A percentile compares a stretch with the other conserved stretches of the same genome.
Evolutionary conservation across 2,329 filamentous ascomycete species (phyloP).

Genomic region (Ophiostoma pallidulum): DNA sequence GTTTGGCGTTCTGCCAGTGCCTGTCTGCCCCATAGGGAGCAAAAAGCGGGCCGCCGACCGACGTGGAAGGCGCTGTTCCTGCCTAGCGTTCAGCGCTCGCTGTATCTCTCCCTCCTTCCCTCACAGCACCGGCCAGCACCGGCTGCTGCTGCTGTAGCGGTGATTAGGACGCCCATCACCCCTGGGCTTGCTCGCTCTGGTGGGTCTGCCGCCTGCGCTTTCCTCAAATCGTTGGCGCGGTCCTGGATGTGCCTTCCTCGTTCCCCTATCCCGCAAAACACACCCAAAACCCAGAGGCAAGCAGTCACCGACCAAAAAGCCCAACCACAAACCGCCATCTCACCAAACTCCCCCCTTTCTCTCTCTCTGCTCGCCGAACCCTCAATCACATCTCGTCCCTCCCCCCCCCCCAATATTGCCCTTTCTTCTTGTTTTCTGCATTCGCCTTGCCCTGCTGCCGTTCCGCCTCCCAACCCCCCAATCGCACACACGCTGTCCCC

Average conservation of each 20-base stretch:
- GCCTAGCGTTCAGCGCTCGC: background rate
- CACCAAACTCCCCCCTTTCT: background rate
- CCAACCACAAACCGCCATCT: slow-evolving; percentile 8
- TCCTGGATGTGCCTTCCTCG: background rate
- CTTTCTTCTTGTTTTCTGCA: background rate
- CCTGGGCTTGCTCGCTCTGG: too few relatives aligned
- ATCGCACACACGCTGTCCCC: too few relatives aligned
- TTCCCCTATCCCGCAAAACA: background rate
- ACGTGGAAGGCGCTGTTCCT: too few relatives aligned
- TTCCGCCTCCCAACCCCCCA: too few relatives aligned
- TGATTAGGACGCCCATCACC: too few relatives aligned
- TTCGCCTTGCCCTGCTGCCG: background rate
- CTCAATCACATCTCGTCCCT: background rate
- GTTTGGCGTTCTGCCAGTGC: too few relatives aligned
- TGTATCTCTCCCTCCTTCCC: background rate
- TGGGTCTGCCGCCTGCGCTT: background rate
- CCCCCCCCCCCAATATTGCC: background rate
- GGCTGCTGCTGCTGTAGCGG: too few relatives aligned
- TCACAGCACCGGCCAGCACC: too few relatives aligned
- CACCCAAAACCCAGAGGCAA: too few relatives aligned
- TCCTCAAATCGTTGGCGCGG: background rate
- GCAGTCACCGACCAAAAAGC: background rate
- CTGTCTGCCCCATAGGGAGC: too few relatives aligned
- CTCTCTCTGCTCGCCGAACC: background rate
- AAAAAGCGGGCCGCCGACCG: too few relatives aligned